These are phyloP conservation scores for Eimeria tenella DNA, from an alignment of 169 alveolate species.

Conservation along the genomic window DNA sequence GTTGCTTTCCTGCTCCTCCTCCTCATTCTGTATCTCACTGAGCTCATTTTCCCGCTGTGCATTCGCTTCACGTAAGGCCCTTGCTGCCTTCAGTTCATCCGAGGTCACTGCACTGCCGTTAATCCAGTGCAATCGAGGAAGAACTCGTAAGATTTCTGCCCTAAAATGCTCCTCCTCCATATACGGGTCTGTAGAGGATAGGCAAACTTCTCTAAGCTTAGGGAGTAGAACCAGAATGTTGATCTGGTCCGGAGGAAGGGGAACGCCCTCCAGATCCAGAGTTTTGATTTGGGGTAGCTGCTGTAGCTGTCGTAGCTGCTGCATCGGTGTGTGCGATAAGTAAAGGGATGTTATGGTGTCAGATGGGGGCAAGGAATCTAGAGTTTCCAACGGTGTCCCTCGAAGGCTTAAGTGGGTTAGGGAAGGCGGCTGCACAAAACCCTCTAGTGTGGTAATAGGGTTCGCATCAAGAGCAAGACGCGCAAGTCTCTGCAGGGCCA, in stretches of 20 bases:
- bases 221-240: conserved; percentile 68
- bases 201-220: conserved; percentile 55
- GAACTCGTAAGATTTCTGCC: conserved; percentile 61
- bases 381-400: conserved; percentile 53
- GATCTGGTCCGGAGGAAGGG: conserved; percentile 38
- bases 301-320: conserved; percentile 55
- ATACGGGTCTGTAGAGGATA: conserved; percentile 52
- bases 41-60: conserved; percentile 55
- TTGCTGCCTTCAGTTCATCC: conserved; percentile 68
- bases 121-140: conserved; percentile 65
- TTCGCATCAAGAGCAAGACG: conserved; percentile 77
- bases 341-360: conserved; percentile 68
- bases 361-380: conserved; percentile 54
- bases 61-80: conserved; percentile 44
- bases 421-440: conserved; percentile 64
- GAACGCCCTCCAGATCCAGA: conserved; percentile 55
- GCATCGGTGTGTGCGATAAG: conserved; percentile 62
- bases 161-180: conserved; percentile 66
- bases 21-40: background rate
- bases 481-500: conserved; percentile 63
- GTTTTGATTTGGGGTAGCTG: conserved; percentile 52
- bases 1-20: background rate
- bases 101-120: conserved; percentile 73
- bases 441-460: conserved; percentile 69
- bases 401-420: conserved; percentile 70